Base-by-base conservation (phyloP, 1,284 basidiomycete genomes). In the Trichosporon sp. region DNA sequence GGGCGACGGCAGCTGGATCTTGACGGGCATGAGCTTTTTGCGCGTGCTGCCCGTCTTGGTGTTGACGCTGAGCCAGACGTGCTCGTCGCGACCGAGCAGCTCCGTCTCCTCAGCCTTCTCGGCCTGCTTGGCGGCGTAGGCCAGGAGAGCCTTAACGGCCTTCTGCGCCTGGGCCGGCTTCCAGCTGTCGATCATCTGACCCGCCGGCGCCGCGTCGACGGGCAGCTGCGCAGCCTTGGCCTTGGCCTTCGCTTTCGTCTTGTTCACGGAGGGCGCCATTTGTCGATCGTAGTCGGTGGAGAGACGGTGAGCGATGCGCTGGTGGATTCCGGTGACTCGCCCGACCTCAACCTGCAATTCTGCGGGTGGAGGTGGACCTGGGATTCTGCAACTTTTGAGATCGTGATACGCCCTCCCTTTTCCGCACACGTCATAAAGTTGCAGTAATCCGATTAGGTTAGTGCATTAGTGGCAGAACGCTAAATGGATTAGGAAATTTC, bases 1-100 rank as follows among this genome's bases (percentile, higher is more conserved):
- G 1, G 96, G 91, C 83, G 96, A 88, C 54, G 88, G 89, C 65
- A 98, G 87, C 32, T 91, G 89, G 94, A 97, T 92, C 84, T 89
- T 90, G 69, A 88, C 85, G 1, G 94, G 94, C 83, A 92, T 96
- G 63, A 95, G 85, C 80, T 89, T 91, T 78, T 89, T 89, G 76
- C 89, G 88, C 61, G 91, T 87, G 54, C 89, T 88, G 78, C 94
- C 91, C 76, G 87, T 88, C 86, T 96, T 96, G 73, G 93, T 89
- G 19, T 91, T 89, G 71, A 97, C 87, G 76, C 91, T 90, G 32
- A 97, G 87, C 92, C 93, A 96, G 68, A 98, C 87, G 80, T 90
- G 86, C 79, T 92, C 91, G 77, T 94, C 92, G 81, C 89, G 91
- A 0, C 89, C 87, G 68, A 97, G 83, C n/a, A 97, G 88, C 79